phyloP scores from a whole-genome alignment of 2,329 filamentous ascomycete genomes.

The Plectosphaerella cucumerina region DNA sequence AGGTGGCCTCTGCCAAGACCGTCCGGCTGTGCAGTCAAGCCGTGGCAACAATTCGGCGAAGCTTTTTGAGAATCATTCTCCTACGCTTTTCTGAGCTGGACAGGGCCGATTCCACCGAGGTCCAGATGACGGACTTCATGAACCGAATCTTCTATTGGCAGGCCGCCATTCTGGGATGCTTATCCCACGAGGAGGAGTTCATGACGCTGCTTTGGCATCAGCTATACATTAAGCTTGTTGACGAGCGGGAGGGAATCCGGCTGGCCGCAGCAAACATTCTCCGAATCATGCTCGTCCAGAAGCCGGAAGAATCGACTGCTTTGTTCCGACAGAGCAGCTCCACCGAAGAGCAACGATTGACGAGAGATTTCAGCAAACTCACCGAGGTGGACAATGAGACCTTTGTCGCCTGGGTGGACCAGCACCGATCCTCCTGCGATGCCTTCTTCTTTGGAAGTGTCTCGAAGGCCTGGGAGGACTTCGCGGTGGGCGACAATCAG shows the following conservation, averaged over 20 bases:
- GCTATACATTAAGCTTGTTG: conserved; percentile 83
- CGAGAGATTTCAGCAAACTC: conserved; percentile 74
- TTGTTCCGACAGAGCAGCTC: conserved; percentile 70
- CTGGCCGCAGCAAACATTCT: conserved; percentile 77
- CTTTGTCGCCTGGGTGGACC: conserved; percentile 84
- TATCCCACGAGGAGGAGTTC: conserved; percentile 75
- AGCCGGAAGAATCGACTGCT: conserved; percentile 73
- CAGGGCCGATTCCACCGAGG: conserved; percentile 53
- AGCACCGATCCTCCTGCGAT: conserved; percentile 74
- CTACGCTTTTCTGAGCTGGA: conserved; percentile 82
- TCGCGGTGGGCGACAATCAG: conserved; percentile 76
- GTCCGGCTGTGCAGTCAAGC: conserved; percentile 89
- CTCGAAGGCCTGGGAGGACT: conserved; percentile 82
- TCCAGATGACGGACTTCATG: conserved; percentile 67
- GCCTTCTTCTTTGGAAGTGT: conserved; percentile 76
- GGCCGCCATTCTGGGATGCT: conserved; percentile 75
- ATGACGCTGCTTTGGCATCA: conserved; percentile 88
- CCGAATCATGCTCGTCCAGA: conserved; percentile 91
- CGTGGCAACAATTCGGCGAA: conserved; percentile 68
- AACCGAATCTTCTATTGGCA: conserved; percentile 94
- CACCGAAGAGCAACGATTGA: conserved; percentile 66
- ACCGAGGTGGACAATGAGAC: conserved; percentile 85
- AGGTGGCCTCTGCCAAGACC: conserved; percentile 75
- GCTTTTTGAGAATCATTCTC: conserved; percentile 74
- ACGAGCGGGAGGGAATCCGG: conserved; percentile 62